A percentile compares a stretch with the other conserved stretches of the same genome.
Evolutionary conservation across 768 basidiomycete species (phyloP).

Genomic region (Albatrellus ellisii): DNA sequence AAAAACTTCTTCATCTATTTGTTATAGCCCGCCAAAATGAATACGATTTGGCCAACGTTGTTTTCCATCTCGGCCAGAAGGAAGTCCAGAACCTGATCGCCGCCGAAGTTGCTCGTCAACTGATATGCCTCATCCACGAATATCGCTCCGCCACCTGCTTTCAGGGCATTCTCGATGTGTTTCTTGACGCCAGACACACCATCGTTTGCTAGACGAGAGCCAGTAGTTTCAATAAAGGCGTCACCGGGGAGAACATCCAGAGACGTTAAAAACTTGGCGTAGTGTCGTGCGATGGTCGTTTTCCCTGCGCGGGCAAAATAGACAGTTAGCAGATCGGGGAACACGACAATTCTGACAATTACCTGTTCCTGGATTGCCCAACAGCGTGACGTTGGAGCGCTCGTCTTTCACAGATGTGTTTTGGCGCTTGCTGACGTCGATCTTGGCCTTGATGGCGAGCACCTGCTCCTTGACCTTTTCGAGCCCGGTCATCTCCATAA

Average conservation of each 20-base stretch:
- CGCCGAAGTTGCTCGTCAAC: conserved; percentile 35
- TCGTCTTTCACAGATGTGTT: conserved; percentile 36
- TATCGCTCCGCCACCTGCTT: conserved; percentile 46
- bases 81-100: conserved; percentile 51
- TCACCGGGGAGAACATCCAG: conserved; percentile 38
- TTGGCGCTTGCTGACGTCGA: conserved; percentile 44
- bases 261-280: conserved; percentile 48
- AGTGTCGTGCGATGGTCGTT: conserved; percentile 54
- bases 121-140: conserved; percentile 70
- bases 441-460: conserved; percentile 43
- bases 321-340: neutral
- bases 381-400: conserved; percentile 45
- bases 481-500: conserved; percentile 61
- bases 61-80: conserved; percentile 70
- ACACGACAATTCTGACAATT: conserved; percentile 9
- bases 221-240: conserved; percentile 49
- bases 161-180: conserved; percentile 30
- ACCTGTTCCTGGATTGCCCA: conserved; percentile 73
- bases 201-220: conserved; percentile 41
- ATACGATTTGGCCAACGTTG: conserved; percentile 45
- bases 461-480: conserved; percentile 51
- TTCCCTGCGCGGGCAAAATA: conserved; percentile 32
- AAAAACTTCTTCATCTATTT: conserved; percentile 70
- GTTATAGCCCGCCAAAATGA: conserved; percentile 59
- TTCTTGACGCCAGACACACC: conserved; percentile 41